A percentile compares a stretch with the other conserved stretches of the same genome.
Conservation (phyloP, 2,329 filamentous ascomycete species). For the Leptographium wingfieldii region DNA sequence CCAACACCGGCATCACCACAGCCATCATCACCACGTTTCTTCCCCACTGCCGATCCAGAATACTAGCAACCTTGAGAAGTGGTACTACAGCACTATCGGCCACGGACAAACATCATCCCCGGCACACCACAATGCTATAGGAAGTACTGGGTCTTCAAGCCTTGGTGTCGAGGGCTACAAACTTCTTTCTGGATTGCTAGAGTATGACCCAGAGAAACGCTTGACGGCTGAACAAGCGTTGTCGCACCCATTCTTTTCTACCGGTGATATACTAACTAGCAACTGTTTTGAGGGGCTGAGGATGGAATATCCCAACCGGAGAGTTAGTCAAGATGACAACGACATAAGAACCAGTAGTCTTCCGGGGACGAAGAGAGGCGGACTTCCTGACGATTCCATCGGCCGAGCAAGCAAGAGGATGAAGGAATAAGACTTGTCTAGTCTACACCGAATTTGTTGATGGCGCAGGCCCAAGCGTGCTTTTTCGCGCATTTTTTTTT, state of each 20-base stretch:
- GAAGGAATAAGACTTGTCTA: constrained; percentile 31
- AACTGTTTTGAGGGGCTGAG: constrained; percentile 89
- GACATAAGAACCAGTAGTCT: constrained; percentile 85
- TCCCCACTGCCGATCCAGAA: constrained; percentile 17
- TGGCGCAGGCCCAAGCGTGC: not conserved
- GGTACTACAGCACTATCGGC: constrained; percentile 62
- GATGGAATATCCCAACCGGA: constrained; percentile 76
- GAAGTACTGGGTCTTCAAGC: constrained; percentile 32
- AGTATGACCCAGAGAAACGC: constrained; percentile 85
- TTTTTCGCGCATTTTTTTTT: not conserved
- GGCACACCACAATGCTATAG: constrained; percentile 31
- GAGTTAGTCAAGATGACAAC: constrained; percentile 89
- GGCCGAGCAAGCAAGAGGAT: constrained; percentile 48
- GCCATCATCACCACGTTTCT: not conserved
- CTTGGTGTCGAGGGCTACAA: constrained; percentile 69
- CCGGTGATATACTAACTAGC: constrained; percentile 56
- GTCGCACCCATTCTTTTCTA: constrained; percentile 79
- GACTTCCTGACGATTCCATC: constrained; percentile 68
- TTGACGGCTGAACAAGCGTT: constrained; percentile 80
- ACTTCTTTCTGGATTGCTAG: constrained; percentile 67
- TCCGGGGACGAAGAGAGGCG: constrained; percentile 82
- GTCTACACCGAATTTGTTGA: not conserved
- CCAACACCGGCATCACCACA: constrained; percentile 20
- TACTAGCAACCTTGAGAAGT: constrained; percentile 55
- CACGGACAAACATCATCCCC: constrained; percentile 29